Base-by-base conservation (phyloP, 1,284 basidiomycete species). In the Serendipita sp. region DNA sequence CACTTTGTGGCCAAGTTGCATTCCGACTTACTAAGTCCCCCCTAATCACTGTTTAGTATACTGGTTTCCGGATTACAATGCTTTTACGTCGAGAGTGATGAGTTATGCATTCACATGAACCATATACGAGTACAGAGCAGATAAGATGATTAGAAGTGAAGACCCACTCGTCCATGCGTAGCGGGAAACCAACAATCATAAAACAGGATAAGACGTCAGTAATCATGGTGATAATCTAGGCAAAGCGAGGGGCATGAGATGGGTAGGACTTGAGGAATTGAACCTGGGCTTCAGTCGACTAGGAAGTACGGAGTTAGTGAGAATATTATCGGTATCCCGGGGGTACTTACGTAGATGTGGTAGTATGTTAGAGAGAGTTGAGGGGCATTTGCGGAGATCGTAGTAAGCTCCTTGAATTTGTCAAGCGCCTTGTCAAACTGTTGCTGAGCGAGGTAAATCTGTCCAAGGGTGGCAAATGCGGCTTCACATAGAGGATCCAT, bases 401-500 rank as follows among this genome's bases (percentile, higher is more conserved):
- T 82, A 1, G 85, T 85, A 71, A 91, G 88, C 70, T 84, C 81
- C 71, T 86, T 82, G 71, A 99, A 98, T 83, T 92, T 87, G 70
- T 85, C 80, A 67, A 93, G 85, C 3, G 95, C 94, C 65, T 87
- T 81, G 60, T 88, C 84, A 65, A 96, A 86, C 76, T 90, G 88
- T 70, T 88, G 87, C 74, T 95, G 92, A 76, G 99, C 95, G 67
- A 99, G 74, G 66, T 82, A 85, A 26, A 99, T 80, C 75, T 99
- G 96, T 2, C 95, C 95, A 41, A 99, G 82, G 0, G 94, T 97
- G 13, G 93, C 93, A 2, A 98, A 87, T 0, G 95, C 96, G 10
- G 95, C 91, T 72, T 99, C 96, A 75, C 95, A 99, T 68, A 95
- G 93, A 15, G 88, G 79, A 74, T 97, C 95, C 65, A 93, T 84